phyloP scores from a whole-genome alignment of 768 basidiomycete species.

The Glaciozyma antarctica region DNA sequence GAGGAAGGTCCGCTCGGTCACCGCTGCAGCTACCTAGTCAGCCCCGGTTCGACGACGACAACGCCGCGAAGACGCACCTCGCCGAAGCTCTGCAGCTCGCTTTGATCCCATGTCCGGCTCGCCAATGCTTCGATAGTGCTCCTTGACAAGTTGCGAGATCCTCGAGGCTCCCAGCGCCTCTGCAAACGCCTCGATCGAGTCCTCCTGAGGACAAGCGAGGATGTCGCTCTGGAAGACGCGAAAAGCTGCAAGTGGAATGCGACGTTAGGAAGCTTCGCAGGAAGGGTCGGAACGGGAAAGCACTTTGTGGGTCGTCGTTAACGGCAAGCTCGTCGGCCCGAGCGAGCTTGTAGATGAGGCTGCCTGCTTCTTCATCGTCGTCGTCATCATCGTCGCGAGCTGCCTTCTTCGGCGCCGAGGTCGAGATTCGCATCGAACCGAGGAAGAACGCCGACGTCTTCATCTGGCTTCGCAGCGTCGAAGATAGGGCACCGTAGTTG shows the following conservation, averaged over 20 bases:
- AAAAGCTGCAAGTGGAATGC: conserved; percentile 4
- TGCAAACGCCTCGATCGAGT: conserved; percentile 84
- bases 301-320: conserved; percentile 39
- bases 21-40: conserved; percentile 3
- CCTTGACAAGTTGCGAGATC: conserved; percentile 62
- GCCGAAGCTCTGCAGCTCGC: conserved; percentile 14
- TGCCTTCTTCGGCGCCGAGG: conserved; percentile 27
- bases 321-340: conserved; percentile 52
- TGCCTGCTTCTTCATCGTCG: conserved; percentile 44
- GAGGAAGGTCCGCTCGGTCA: conserved; percentile 40
- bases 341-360: conserved; percentile 21
- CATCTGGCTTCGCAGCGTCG: conserved; percentile 53
- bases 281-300: too few species aligned
- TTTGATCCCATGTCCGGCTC: conserved; percentile 6
- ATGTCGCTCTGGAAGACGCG: conserved; percentile 28
- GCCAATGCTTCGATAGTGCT: conserved; percentile 50
- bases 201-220: conserved; percentile 59
- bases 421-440: conserved; percentile 55
- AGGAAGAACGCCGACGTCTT: conserved; percentile 62
- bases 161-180: conserved; percentile 60
- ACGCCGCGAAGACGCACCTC: neutral
- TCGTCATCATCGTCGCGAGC: conserved; percentile 54
- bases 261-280: too few species aligned
- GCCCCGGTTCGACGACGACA: neutral
- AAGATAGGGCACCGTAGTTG: conserved; percentile 46